Percentiles rank a stretch among this genome's conserved stretches.
Evolutionary conservation across 441 rosid species (phyloP).

Genomic region (Gossypium gossypioides): DNA sequence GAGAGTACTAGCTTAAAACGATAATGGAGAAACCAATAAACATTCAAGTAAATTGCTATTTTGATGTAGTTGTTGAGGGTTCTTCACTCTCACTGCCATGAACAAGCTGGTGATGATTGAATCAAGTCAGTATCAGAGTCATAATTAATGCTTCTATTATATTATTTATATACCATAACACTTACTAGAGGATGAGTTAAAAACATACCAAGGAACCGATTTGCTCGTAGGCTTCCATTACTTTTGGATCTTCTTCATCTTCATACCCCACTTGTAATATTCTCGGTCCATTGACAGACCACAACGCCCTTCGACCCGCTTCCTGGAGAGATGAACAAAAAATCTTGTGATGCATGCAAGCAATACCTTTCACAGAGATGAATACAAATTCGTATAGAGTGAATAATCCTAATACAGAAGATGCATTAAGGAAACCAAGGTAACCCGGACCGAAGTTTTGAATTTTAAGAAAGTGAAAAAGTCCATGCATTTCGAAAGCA

Average conservation of each 20-base stretch:
- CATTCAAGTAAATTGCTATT: slow-evolving; percentile 19
- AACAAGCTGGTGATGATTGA: slow-evolving; percentile 45
- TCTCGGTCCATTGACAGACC: slow-evolving; percentile 79
- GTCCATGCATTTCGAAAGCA: background rate
- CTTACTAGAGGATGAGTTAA: background rate
- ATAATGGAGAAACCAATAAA: background rate
- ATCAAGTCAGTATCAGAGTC: background rate
- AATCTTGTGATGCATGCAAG: slow-evolving; percentile 3
- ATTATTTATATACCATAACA: background rate
- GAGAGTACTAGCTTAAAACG: background rate
- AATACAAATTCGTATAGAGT: background rate
- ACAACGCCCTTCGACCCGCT: slow-evolving; percentile 75
- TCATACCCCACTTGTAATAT: slow-evolving; percentile 78
- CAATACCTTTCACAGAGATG: background rate
- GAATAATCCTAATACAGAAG: background rate
- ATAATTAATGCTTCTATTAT: background rate
- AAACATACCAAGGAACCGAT: slow-evolving; percentile 66
- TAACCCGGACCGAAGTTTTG: background rate
- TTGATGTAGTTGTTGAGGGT: slow-evolving; percentile 25
- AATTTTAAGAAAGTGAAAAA: background rate
- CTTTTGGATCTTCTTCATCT: slow-evolving; percentile 78
- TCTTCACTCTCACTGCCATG: slow-evolving; percentile 37
- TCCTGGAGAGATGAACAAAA: slow-evolving; percentile 35
- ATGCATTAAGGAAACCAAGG: background rate
- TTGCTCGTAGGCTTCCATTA: slow-evolving; percentile 81